Evolutionary conservation across 2,329 filamentous ascomycete genomes (phyloP).

Genomic region (Cercospora nicotianae): DNA sequence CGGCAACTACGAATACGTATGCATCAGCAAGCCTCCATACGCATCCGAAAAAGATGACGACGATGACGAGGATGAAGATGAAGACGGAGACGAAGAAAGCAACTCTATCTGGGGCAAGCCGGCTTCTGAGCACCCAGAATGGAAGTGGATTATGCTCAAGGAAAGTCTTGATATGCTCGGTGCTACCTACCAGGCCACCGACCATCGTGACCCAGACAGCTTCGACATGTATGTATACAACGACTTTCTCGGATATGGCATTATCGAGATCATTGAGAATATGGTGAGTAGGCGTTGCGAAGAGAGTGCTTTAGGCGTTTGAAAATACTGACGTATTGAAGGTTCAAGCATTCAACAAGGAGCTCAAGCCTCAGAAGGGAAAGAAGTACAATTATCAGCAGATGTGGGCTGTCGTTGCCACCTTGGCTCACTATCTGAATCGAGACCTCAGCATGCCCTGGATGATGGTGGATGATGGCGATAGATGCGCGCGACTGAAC

Average conservation of each 20-base stretch:
- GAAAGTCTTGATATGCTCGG: slow-evolving; percentile 13
- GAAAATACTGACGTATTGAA: not conserved
- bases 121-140: slow-evolving; percentile 12
- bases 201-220: not conserved
- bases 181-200: slow-evolving; percentile 1
- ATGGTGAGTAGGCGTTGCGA: not conserved
- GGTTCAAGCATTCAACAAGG: slow-evolving; percentile 14
- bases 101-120: not conserved
- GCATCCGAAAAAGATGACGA: not conserved
- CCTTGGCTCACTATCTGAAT: slow-evolving; percentile 13
- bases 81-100: not conserved
- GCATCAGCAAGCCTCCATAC: slow-evolving; percentile 13
- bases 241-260: slow-evolving; percentile 9
- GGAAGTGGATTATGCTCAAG: slow-evolving; percentile 15
- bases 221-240: not conserved
- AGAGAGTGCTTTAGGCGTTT: not conserved
- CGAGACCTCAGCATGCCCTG: slow-evolving; percentile 13
- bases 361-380: slow-evolving; percentile 14
- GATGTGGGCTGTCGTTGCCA: slow-evolving; percentile 15
- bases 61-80: not conserved
- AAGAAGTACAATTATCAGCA: slow-evolving; percentile 15
- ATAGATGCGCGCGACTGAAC: slow-evolving; percentile 7
- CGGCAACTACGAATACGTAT: slow-evolving; percentile 14
- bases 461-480: slow-evolving; percentile 15
- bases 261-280: slow-evolving; percentile 15